A percentile compares a stretch with the other conserved stretches of the same genome.
phyloP scores from a whole-genome alignment of 768 basidiomycete species.

The Crucibulum laeve region DNA sequence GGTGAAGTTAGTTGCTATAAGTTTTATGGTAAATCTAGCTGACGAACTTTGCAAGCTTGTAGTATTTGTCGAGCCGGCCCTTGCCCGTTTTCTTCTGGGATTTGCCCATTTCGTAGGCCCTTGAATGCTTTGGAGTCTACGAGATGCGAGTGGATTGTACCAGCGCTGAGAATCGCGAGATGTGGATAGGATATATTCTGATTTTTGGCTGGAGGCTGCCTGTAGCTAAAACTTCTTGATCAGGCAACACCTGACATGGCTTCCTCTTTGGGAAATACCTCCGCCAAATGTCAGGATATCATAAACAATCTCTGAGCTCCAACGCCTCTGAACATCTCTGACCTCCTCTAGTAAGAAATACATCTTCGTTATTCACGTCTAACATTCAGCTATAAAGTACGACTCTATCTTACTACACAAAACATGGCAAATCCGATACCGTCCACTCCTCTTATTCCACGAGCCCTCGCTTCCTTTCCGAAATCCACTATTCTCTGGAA shows the following conservation, averaged over 20 bases:
- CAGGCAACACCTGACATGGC: too few species aligned
- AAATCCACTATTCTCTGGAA: slow-evolving; percentile 31
- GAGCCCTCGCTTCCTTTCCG: slow-evolving; percentile 6
- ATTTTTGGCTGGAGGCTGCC: too few species aligned
- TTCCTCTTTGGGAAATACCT: too few species aligned
- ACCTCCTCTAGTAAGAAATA: too few species aligned
- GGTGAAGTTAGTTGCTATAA: too few species aligned
- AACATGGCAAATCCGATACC: slow-evolving; percentile 16
- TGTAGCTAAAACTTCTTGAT: too few species aligned
- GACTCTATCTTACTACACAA: not conserved
- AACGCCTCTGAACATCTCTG: too few species aligned
- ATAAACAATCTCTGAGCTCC: too few species aligned
- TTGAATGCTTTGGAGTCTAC: too few species aligned
- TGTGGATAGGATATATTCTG: not conserved
- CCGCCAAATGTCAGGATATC: too few species aligned
- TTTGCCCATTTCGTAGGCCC: slow-evolving; percentile 53
- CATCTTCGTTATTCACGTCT: not conserved
- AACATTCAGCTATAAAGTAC: not conserved
- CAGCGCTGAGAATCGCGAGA: not conserved
- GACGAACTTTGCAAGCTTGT: slow-evolving; percentile 85
- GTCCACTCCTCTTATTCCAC: slow-evolving; percentile 23
- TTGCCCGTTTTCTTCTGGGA: slow-evolving; percentile 96
- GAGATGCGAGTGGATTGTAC: too few species aligned
- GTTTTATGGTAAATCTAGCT: too few species aligned
- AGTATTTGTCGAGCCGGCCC: slow-evolving; percentile 94